phyloP scores from a whole-genome alignment of 805 yeast genomes.

The Kodamaea kakaduensis region DNA sequence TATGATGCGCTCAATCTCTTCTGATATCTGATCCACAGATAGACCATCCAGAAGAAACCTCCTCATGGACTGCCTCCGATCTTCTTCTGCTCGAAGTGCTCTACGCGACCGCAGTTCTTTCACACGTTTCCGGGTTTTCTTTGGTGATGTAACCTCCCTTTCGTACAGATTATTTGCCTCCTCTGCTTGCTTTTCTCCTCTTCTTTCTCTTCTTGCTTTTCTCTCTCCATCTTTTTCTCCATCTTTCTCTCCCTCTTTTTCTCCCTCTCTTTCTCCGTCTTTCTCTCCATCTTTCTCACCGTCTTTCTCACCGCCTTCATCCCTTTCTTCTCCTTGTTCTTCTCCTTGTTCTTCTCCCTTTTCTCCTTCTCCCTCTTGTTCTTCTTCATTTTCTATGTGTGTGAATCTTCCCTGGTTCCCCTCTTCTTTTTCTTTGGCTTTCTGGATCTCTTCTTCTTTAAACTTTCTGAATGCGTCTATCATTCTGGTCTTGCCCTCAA shows the following conservation, averaged over 20 bases:
- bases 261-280: too few species aligned
- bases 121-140: background rate
- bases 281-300: conserved; percentile 3
- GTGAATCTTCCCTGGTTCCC: conserved; percentile 9
- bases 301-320: too few species aligned
- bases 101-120: background rate
- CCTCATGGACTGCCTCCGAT: conserved; percentile 1
- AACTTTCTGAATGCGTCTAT: background rate
- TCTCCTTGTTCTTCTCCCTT: conserved; percentile 7
- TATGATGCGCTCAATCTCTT: conserved; percentile 20
- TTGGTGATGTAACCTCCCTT: background rate
- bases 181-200: too few species aligned
- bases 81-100: conserved; percentile 2
- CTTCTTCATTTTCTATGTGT: conserved; percentile 9
- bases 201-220: background rate
- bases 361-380: conserved; percentile 10
- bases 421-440: conserved; percentile 8
- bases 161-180: background rate
- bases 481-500: conserved; percentile 16
- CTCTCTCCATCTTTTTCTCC: background rate
- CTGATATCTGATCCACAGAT: conserved; percentile 22
- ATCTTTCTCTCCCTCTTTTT: background rate
- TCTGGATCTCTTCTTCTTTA: background rate
- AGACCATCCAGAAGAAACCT: conserved; percentile 14
- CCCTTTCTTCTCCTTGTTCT: background rate